Base-by-base conservation (phyloP, 164 flowering plant genomes). In the Kingdonia uniflora region DNA sequence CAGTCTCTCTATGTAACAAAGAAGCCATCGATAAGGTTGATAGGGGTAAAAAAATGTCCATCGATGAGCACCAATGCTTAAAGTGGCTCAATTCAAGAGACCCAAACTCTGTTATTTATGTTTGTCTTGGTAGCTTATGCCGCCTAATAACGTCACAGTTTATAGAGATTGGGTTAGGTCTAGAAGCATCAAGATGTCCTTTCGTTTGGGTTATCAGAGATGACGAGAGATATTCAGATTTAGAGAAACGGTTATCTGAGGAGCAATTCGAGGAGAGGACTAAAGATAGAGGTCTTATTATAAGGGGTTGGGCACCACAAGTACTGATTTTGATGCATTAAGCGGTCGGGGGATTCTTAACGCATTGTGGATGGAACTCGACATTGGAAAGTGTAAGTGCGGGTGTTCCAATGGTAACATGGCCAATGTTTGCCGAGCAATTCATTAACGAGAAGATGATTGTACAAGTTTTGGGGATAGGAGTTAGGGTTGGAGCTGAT, bases 311-410 rank as follows among this genome's bases (percentile, higher is more conserved):
- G 92, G 83, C 87, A 0, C 92, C 87, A 0, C 87, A 84, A 44
- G 64, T 77, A 11, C 54, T 78, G 20, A 77, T 81, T 6, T 56
- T 84, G 37, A 68, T 83, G 0, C 86, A 80, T 60, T 66, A 60
- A 0, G 56, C 86, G 0, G 51, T 74, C 0, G 71, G 82, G 49
- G 86, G 78, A 24, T 79, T 83, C 53, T 44, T 83, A 45, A 83
- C 81, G 1, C 91, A 80, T 43, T 80, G 84, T 26, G 90, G 90
- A 0, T 82, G 90, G 90, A 83, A 83, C 62, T 83, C 86, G 6
- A 67, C 81, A 0, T 25, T 74, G 14, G 92, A 84, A 64, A 80
- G 71, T 2, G 43, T 75, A 0, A 54, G 66, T 19, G 54, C 75
- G 0, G 81, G 84, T 0, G 62, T 81, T 44, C 87, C 87, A 2